Evolutionary conservation across 306 rosid genomes (phyloP).

Genomic region (Geum urbanum): DNA sequence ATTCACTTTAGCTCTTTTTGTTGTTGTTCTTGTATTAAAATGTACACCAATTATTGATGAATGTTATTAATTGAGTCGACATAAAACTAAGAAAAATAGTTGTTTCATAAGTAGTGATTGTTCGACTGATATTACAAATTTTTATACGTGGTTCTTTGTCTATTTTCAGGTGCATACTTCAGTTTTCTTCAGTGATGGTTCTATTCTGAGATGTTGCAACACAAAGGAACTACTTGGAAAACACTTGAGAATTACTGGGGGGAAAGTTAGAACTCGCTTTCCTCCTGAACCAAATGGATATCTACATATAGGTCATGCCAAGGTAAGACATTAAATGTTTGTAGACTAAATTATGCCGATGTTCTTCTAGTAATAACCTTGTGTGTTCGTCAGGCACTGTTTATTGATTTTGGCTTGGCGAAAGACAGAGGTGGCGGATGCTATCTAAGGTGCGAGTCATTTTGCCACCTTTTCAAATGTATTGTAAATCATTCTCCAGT

Average conservation of each 20-base stretch:
- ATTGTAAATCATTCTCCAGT: background rate
- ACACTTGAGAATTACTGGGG: conserved; percentile 61
- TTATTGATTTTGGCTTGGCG: conserved; percentile 91
- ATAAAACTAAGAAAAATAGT: background rate
- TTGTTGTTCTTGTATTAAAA: background rate
- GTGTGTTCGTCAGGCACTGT: conserved; percentile 73
- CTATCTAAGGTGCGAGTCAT: conserved; percentile 63
- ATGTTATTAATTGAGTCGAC: background rate
- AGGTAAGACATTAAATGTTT: conserved; percentile 41
- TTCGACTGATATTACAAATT: background rate
- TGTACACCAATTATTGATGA: background rate
- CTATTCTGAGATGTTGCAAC: conserved; percentile 82
- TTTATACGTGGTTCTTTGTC: conserved; percentile 3
- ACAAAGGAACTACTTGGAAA: conserved; percentile 72
- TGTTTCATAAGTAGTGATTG: background rate
- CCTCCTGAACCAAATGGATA: conserved; percentile 99
- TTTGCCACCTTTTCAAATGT: background rate
- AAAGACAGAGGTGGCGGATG: conserved; percentile 91
- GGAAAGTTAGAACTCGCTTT: conserved; percentile 85
- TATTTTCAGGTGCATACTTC: conserved; percentile 84
- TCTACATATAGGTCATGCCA: conserved; percentile 98
- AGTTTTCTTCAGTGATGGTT: conserved; percentile 79
- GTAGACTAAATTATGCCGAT: conserved; percentile 4
- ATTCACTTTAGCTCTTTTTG: conserved; percentile 3
- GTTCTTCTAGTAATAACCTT: background rate